Evolutionary conservation across 257 asterid genomes (phyloP).

Genomic region (Salvia rosmarinus): DNA sequence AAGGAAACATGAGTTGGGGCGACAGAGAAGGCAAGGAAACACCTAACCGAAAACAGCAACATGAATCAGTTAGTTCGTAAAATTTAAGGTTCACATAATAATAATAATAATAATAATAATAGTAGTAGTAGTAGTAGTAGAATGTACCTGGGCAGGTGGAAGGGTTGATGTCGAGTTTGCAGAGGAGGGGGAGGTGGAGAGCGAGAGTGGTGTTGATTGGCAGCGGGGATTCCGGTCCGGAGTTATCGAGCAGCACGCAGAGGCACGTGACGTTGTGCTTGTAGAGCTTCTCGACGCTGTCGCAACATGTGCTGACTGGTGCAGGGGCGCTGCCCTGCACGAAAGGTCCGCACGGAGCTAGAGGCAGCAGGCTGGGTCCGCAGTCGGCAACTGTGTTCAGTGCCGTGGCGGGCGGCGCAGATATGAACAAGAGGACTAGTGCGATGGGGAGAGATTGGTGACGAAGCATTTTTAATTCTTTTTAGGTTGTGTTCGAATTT

Average conservation of each 20-base stretch:
- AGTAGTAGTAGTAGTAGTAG: too few relatives aligned
- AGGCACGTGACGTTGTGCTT: slow-evolving; percentile 48
- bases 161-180: slow-evolving; percentile 44
- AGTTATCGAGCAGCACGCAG: slow-evolving; percentile 57
- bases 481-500: background rate
- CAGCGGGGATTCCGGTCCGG: slow-evolving; percentile 38
- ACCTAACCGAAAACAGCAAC: slow-evolving; percentile 30
- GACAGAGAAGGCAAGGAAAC: slow-evolving; percentile 43
- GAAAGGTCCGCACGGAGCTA: slow-evolving; percentile 64
- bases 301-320: slow-evolving; percentile 59
- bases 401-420: slow-evolving; percentile 28
- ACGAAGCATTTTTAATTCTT: slow-evolving; percentile 26
- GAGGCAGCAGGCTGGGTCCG: slow-evolving; percentile 45
- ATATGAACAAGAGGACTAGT: slow-evolving; percentile 8
- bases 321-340: slow-evolving; percentile 55
- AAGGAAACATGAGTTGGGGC: slow-evolving; percentile 57
- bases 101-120: too few relatives aligned
- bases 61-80: background rate
- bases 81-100: too few relatives aligned
- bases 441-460: slow-evolving; percentile 11
- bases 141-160: slow-evolving; percentile 61
- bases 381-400: slow-evolving; percentile 50
- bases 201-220: slow-evolving; percentile 69
- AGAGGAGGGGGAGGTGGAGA: slow-evolving; percentile 61
- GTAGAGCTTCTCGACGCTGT: slow-evolving; percentile 48